Evolutionary conservation across 2,329 filamentous ascomycete genomes (phyloP).

Genomic region (Monosporascus ibericus): DNA sequence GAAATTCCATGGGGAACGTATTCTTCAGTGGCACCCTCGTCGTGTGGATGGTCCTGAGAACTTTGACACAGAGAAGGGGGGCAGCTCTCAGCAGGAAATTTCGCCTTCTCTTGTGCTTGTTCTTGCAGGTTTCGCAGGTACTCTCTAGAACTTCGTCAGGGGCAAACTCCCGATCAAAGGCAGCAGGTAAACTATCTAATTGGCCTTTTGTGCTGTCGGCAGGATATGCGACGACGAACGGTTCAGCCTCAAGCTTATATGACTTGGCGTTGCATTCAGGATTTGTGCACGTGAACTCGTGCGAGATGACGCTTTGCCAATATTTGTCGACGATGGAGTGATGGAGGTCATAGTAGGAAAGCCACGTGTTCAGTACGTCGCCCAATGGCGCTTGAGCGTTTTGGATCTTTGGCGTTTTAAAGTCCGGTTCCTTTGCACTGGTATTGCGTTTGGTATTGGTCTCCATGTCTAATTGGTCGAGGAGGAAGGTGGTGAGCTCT

Average conservation of each 20-base stretch:
- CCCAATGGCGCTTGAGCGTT: constrained; percentile 31
- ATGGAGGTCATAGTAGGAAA: constrained; percentile 61
- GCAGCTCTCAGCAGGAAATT: constrained; percentile 46
- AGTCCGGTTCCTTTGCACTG: constrained; percentile 17
- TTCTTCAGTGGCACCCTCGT: constrained; percentile 52
- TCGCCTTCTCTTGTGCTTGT: constrained; percentile 47
- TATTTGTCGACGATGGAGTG: constrained; percentile 72
- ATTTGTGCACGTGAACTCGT: constrained; percentile 66
- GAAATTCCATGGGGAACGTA: constrained; percentile 67
- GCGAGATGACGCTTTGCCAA: constrained; percentile 63
- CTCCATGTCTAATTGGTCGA: constrained; percentile 80
- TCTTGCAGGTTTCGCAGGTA: constrained; percentile 70
- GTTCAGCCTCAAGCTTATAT: constrained; percentile 30
- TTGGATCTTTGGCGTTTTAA: constrained; percentile 10
- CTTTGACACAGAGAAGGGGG: constrained; percentile 67
- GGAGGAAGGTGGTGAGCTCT: constrained; percentile 79
- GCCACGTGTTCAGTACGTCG: constrained; percentile 71
- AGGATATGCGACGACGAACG: neutral
- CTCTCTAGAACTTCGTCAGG: constrained; percentile 62
- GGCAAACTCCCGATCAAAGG: constrained; percentile 1
- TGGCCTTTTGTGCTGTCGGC: neutral
- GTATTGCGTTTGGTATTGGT: constrained; percentile 58
- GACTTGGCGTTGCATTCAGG: constrained; percentile 47
- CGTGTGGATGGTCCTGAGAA: constrained; percentile 28
- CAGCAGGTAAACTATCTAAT: neutral